phyloP scores from a whole-genome alignment of 2,329 filamentous ascomycete species.

The Penicillium janthinellum region DNA sequence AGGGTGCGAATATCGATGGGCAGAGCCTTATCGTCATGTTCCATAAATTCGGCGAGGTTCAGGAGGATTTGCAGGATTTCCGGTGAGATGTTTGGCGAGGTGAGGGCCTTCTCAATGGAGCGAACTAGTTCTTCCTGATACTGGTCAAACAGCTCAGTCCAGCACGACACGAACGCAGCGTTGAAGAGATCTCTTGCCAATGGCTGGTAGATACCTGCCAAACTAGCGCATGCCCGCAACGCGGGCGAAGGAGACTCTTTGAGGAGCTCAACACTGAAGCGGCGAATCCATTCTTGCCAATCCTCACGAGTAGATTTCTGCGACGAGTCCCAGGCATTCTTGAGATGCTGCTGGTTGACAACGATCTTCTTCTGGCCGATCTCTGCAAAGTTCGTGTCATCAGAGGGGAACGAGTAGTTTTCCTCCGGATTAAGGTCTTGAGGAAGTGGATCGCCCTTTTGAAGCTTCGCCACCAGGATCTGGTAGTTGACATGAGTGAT shows the following conservation, averaged over 20 bases:
- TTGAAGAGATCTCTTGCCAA: constrained; percentile 95
- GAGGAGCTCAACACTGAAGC: constrained; percentile 92
- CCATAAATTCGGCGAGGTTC: constrained; percentile 99
- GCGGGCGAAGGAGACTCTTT: constrained; percentile 96
- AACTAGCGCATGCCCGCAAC: constrained; percentile 83
- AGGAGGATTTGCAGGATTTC: constrained; percentile 92
- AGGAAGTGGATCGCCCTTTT: constrained; percentile 92
- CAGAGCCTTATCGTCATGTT: constrained; percentile 97
- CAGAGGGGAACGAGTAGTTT: constrained; percentile 72
- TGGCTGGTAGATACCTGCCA: constrained; percentile 89
- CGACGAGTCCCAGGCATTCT: constrained; percentile 94
- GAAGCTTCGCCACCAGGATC: constrained; percentile 85
- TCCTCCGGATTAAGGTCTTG: constrained; percentile 90
- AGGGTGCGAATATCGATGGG: constrained; percentile 96
- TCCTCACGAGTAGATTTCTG: constrained; percentile 98
- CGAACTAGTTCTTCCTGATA: constrained; percentile 96
- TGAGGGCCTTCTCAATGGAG: constrained; percentile 93
- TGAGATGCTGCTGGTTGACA: constrained; percentile 96
- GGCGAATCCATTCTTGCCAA: constrained; percentile 98
- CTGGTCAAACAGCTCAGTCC: constrained; percentile 95
- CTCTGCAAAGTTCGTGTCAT: constrained; percentile 80
- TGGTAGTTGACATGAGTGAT: constrained; percentile 91
- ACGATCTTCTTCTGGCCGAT: constrained; percentile 90
- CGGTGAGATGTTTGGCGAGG: constrained; percentile 91
- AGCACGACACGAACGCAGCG: constrained; percentile 97